Percentiles rank a stretch among this genome's conserved stretches.
phyloP scores from a whole-genome alignment of 2,329 filamentous ascomycete species.

The Dryadomyces sulphureus region DNA sequence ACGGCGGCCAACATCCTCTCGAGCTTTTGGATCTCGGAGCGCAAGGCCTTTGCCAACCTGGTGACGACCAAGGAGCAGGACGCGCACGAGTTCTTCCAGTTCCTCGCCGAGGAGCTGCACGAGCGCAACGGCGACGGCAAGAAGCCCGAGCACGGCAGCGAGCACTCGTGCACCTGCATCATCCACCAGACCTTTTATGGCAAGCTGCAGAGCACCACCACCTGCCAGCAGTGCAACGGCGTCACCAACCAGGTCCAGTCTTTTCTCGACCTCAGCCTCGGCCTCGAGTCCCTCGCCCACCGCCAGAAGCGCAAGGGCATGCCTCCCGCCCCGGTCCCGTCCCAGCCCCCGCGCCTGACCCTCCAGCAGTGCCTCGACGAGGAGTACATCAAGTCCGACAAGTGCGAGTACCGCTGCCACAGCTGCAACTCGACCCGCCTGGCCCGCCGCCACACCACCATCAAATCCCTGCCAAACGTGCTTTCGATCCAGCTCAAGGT shows the following conservation, averaged over 20 bases:
- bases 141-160: constrained; percentile 41
- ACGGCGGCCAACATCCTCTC: constrained; percentile 80
- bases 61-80: constrained; percentile 93
- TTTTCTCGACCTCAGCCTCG: constrained; percentile 79
- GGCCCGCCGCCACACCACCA: constrained; percentile 69
- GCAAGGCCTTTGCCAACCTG: constrained; percentile 54
- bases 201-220: constrained; percentile 78
- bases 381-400: constrained; percentile 75
- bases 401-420: constrained; percentile 77
- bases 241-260: constrained; percentile 73
- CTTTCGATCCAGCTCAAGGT: constrained; percentile 89
- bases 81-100: constrained; percentile 94
- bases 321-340: background rate
- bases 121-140: constrained; percentile 62
- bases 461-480: constrained; percentile 76
- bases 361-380: constrained; percentile 65
- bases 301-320: background rate
- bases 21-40: constrained; percentile 78
- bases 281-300: constrained; percentile 49
- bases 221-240: constrained; percentile 75
- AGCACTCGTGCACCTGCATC: constrained; percentile 68
- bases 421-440: constrained; percentile 65
- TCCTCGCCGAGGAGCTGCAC: constrained; percentile 82
- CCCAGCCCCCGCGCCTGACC: constrained; percentile 27
- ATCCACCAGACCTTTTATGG: constrained; percentile 93